Base-by-base conservation (phyloP, 768 basidiomycete species). In the Leccinum barrowsii region DNA sequence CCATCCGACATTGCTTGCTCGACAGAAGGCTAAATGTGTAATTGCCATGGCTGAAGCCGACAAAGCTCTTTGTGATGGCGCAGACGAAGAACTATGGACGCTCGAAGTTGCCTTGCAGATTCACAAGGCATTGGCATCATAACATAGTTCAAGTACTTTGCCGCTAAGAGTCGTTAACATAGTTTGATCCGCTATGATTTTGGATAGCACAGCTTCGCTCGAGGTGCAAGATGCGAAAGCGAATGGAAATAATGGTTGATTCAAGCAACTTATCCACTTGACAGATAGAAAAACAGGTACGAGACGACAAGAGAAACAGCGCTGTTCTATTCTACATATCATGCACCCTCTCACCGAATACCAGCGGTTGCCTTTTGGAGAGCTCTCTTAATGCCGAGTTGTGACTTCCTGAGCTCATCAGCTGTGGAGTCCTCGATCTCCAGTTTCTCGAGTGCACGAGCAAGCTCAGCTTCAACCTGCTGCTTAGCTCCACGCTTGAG, bases 281-380 rank as follows among this genome's bases (percentile, higher is more conserved):
- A 57, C 49, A 58, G 52, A 50, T 53, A 35, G 4, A 59, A 59
- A 62, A 47, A 62, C 58, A 62, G 61, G 56, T 52, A 65, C 57
- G 56, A 52, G 52, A 61, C 56, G 53, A 65, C 52, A 57, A 61
- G 48, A 30, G 24, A 32, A 58, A 60, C 49, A 57, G 50, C 22
- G 44, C 34, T 57, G 54, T 57, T 65, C 59, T 62, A 71, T 62
- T 54, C 64, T 62, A 50, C 54, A 30, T 46, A 54, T 54, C 48
- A 42, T 37, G 32, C 51, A 55, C 37, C 54, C 55, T 51, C 59
- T 85, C 75, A 92, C 79, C 92, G 88, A 73, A 92, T 85, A 62
- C 91, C 89, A 68, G 92, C 89, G 54, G 91, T 93, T 54, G 94
- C 96, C 84, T 98, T 99, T 83, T 98, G 95, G 73, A 99, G 83